Evolutionary conservation across 805 yeast genomes (phyloP).

Genomic region (Wickerhamomyces ciferrii): DNA sequence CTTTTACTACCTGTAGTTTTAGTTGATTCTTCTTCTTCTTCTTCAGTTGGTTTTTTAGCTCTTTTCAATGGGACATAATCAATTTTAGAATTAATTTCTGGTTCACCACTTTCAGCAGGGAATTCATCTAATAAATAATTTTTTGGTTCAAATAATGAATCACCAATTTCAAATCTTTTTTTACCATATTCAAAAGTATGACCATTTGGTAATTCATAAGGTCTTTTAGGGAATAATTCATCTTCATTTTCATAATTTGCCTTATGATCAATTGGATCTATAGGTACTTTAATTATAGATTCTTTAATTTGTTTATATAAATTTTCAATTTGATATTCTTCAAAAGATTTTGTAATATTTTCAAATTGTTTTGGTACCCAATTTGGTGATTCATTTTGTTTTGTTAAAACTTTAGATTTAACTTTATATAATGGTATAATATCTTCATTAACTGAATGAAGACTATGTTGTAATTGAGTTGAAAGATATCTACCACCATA

Average conservation of each 20-base stretch:
- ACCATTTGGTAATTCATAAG: conserved; percentile 76
- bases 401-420: conserved; percentile 33
- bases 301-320: conserved; percentile 75
- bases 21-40: conserved; percentile 22
- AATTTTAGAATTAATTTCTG: conserved; percentile 37
- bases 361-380: conserved; percentile 18
- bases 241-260: conserved; percentile 17
- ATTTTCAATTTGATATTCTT: conserved; percentile 48
- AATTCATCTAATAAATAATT: conserved; percentile 32
- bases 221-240: conserved; percentile 30
- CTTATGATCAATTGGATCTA: conserved; percentile 31
- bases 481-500: conserved; percentile 68
- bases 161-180: conserved; percentile 62
- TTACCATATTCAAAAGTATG: conserved; percentile 53
- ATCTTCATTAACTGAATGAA: conserved; percentile 28
- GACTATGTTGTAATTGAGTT: conserved; percentile 41
- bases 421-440: conserved; percentile 46
- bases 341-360: conserved; percentile 36
- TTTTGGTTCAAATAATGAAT: conserved; percentile 66
- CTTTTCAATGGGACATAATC: conserved; percentile 76
- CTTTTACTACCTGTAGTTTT: conserved; percentile 19
- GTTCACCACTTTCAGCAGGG: conserved; percentile 47
- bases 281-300: conserved; percentile 46
- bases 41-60: conserved; percentile 29
- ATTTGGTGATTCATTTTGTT: conserved; percentile 27